Base-by-base conservation (phyloP, 148 eudicot genomes). In the Chenopodium berlandieri region DNA sequence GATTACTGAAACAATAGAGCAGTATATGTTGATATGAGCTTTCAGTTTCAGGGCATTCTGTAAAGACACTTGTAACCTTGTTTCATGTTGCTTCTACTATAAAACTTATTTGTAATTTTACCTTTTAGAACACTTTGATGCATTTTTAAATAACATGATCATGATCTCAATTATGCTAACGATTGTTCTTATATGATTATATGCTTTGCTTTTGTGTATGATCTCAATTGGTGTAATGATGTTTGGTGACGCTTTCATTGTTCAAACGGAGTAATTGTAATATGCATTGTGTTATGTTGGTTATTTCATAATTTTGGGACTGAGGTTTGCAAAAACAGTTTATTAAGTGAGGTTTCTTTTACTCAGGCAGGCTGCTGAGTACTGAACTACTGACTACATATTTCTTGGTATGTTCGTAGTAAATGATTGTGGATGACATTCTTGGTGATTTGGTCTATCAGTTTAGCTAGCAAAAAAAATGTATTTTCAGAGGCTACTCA, bases 1-100 rank as follows among this genome's bases (percentile, higher is more conserved):
- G 84, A 80, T 23, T 73, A 78, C 87, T 89, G 84, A 86, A 56
- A 72, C 31, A 81, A 64, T 77, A 83, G 79, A 79, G 73, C 74
- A 77, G 63, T 74, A 60, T 4, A 79, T 40, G 46, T 40, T 8
- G n/a, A 71, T 71, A 64, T 46, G 34, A 63, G 54, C 25, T 60
- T 69, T 63, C 12, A 63, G 72, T 7, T 81, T 73, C 52, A 68
- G 37, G 37, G 68, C 75, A 52, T 62, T 77, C 44, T 84, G 86
- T 84, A 84, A 78, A 84, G 81, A 69, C 86, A 69, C 79, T 84
- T 62, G 77, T 78, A 27, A 74, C 46, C 72, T 67, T 73, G 12
- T 84, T 78, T 60, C 72, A 65, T 73, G 74, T 72, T 65, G 50
- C 62, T 71, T 34, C 31, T 48, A 71, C 16, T 56, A 47, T 64